Base-by-base conservation (phyloP, 169 alveolate species). In the Cryptosporidium baileyi region DNA sequence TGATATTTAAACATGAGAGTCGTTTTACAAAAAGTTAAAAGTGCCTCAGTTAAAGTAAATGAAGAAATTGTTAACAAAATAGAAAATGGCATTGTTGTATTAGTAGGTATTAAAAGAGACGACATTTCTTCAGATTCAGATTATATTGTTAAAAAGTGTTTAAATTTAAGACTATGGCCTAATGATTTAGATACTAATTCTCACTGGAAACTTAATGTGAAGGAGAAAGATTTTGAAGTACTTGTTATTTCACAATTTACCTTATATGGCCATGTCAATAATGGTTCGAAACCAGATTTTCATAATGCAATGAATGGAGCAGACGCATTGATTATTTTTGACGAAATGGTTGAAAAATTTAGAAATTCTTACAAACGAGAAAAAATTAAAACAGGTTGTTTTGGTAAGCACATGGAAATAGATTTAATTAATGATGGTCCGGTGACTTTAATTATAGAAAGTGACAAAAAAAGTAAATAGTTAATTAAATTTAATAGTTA, bases 261-360 rank as follows among this genome's bases (percentile, higher is more conserved):
- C 24, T 93, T 96, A 26, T 96, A 95, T 80, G 94, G 94, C 22
- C 63, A 88, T 44, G 81, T 95, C 51, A 96, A 95, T 74, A 89
- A 80, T 41, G 98, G 98, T 26, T 94, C 92, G 67, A 94, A 93
- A 61, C 98, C 98, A 0, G 98, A 96, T 81, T 96, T 94, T 81
- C 98, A 96, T 88, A 80, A 88, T 59, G 97, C 98, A 0, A 95
- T 93, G 94, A 93, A 93, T 24, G 95, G 95, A 15, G 95, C 94
- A 2, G 90, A 94, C 63, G 98, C 98, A 2, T 81, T 82, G 80
- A 80, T 63, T 32, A 80, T 96, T 45, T 96, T 93, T 81, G 88
- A 93, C 54, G 80, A 89, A 62, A 90, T 96, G 38, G 91, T 96
- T 3, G 93, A 93, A 22, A 88, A 90, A 51, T 79, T 93, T 47